Conservation (phyloP, 192 early-diverging fungal species). For the Coemansia sp. region DNA sequence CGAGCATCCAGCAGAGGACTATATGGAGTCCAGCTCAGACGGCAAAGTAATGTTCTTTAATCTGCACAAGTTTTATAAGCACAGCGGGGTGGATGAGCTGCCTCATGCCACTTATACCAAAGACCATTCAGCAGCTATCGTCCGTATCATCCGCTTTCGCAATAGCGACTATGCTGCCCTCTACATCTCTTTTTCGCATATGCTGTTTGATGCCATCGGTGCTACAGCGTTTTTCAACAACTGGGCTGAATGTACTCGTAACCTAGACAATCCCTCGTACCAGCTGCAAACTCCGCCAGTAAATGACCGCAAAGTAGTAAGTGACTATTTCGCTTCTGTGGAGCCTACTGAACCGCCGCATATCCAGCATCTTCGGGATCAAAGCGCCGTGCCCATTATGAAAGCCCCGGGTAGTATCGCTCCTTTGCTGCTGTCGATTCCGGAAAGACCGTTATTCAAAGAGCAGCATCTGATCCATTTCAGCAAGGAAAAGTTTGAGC, state of each 20-base stretch:
- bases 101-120: constrained; percentile 34
- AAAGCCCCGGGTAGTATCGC: constrained; percentile 16
- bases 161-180: constrained; percentile 33
- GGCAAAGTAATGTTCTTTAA: constrained; percentile 36
- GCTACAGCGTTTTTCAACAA: constrained; percentile 24
- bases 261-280: constrained; percentile 11
- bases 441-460: constrained; percentile 15
- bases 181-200: constrained; percentile 33
- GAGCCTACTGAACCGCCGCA: constrained; percentile 24
- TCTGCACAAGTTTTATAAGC: constrained; percentile 26
- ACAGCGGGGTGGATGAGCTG: constrained; percentile 19
- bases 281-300: constrained; percentile 18
- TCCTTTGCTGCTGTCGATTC: constrained; percentile 31
- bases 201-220: constrained; percentile 35
- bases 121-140: constrained; percentile 22
- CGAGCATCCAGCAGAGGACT: constrained; percentile 26
- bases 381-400: constrained; percentile 1
- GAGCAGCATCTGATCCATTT: constrained; percentile 49
- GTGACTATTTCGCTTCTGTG: constrained; percentile 24
- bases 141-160: constrained; percentile 35
- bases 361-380: constrained; percentile 32
- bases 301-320: constrained; percentile 23
- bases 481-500: constrained; percentile 20
- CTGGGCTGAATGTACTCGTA: constrained; percentile 43
- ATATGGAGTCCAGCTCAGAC: constrained; percentile 11